Percentiles rank a stretch among this genome's conserved stretches.
phyloP scores from a whole-genome alignment of 345 rosid genomes.

The Melaleuca alternifolia region DNA sequence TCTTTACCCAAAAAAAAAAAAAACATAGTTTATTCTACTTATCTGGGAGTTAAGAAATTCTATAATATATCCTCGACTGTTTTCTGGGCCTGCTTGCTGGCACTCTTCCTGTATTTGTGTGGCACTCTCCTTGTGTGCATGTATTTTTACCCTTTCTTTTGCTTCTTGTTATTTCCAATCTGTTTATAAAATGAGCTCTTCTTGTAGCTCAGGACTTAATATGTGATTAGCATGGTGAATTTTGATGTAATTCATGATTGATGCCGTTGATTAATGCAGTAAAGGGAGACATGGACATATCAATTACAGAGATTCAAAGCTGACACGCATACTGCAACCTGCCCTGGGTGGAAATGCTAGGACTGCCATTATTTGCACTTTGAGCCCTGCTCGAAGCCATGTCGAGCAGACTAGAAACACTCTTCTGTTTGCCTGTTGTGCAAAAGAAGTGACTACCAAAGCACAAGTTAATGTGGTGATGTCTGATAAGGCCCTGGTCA shows the following conservation, averaged over 20 bases:
- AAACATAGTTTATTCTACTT: background rate
- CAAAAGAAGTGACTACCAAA: constrained; percentile 92
- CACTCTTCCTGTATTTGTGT: background rate
- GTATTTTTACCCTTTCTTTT: background rate
- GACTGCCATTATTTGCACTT: constrained; percentile 90
- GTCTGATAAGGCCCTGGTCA: constrained; percentile 98
- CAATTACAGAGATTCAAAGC: constrained; percentile 93
- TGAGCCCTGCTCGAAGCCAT: constrained; percentile 95
- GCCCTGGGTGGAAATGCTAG: constrained; percentile 97
- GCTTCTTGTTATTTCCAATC: background rate
- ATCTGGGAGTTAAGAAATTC: background rate
- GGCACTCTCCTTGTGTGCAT: background rate
- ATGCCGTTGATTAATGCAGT: constrained; percentile 28
- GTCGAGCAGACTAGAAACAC: constrained; percentile 99
- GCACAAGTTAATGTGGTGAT: constrained; percentile 97
- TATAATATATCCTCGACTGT: background rate
- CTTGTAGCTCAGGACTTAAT: background rate
- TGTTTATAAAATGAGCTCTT: background rate
- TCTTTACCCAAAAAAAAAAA: no score
- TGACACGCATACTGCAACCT: constrained; percentile 89
- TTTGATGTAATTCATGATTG: background rate
- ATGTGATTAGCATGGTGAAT: background rate
- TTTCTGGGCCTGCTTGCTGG: background rate
- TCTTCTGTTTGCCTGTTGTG: constrained; percentile 91
- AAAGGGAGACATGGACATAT: constrained; percentile 90